These are phyloP conservation scores for Lepiota brunneoincarnata DNA, from an alignment of 768 basidiomycete species.

Conservation along the genomic window DNA sequence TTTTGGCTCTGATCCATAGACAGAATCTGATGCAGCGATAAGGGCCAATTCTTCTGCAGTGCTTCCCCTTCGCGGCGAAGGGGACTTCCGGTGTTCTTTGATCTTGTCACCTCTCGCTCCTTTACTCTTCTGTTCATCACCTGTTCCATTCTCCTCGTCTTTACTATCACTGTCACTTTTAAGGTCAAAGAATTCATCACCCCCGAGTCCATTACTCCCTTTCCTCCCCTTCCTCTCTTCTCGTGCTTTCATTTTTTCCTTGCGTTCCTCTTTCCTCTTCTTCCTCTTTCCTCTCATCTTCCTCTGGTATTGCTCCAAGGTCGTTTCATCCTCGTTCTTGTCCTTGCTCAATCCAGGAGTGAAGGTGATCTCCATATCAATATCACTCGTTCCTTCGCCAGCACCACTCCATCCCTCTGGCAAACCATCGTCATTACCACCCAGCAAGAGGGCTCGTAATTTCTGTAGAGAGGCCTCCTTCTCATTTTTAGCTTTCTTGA, in stretches of 20 bases:
- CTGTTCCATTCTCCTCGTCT: constrained; percentile 13
- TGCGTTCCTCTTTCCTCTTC: constrained; percentile 68
- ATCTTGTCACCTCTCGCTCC: constrained; percentile 20
- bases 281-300: constrained; percentile 89
- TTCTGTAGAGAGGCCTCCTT: constrained; percentile 57
- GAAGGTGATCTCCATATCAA: constrained; percentile 96
- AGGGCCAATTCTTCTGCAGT: constrained; percentile 67
- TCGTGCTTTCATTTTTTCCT: constrained; percentile 30
- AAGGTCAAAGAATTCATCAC: constrained; percentile 80
- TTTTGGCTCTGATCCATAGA: constrained; percentile 45
- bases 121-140: constrained; percentile 17
- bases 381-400: constrained; percentile 43
- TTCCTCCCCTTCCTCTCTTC: constrained; percentile 21
- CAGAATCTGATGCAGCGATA: constrained; percentile 55
- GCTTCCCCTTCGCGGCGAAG: constrained; percentile 35
- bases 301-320: constrained; percentile 83
- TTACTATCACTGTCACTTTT: constrained; percentile 39
- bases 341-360: constrained; percentile 72
- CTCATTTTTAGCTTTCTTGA: constrained; percentile 25
- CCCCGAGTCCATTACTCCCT: constrained; percentile 22
- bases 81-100: constrained; percentile 14
- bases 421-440: constrained; percentile 59
- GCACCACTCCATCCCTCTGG: constrained; percentile 83
- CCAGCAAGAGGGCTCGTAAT: constrained; percentile 75
- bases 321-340: constrained; percentile 71